Percentiles rank a stretch among this genome's conserved stretches.
phyloP scores from a whole-genome alignment of 2,329 filamentous ascomycete genomes.

The Beauveria australis region DNA sequence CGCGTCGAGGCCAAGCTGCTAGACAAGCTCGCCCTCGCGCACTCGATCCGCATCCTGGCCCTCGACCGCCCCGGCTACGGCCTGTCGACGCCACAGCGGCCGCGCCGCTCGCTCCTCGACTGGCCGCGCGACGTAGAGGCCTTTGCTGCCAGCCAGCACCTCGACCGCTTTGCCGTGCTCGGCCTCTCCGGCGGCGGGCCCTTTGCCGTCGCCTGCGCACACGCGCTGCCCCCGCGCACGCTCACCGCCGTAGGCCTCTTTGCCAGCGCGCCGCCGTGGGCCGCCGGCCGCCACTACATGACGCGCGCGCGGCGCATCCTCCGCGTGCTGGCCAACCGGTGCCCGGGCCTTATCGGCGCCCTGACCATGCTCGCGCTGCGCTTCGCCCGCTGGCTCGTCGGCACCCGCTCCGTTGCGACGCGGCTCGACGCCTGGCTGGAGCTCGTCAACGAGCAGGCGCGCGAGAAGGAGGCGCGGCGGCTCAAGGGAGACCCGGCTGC shows the following conservation, averaged over 20 bases:
- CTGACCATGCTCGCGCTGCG: constrained; percentile 16
- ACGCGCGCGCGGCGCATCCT: constrained; percentile 17
- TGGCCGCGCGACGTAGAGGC: constrained; percentile 26
- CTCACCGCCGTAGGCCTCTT: constrained; percentile 30
- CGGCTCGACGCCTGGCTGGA: constrained; percentile 20
- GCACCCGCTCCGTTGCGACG: constrained; percentile 12
- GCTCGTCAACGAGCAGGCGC: constrained; percentile 12
- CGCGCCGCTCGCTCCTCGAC: constrained; percentile 23
- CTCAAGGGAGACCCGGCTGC: neutral
- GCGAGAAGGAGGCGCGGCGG: constrained; percentile 10
- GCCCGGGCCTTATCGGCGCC: constrained; percentile 16
- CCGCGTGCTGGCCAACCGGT: constrained; percentile 16
- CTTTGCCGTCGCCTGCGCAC: constrained; percentile 27
- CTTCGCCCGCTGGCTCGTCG: constrained; percentile 15
- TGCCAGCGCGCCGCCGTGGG: constrained; percentile 27
- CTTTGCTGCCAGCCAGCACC: constrained; percentile 19
- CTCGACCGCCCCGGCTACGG: constrained; percentile 36
- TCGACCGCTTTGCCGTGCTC: constrained; percentile 24
- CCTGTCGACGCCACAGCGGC: constrained; percentile 26
- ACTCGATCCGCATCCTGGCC: constrained; percentile 26
- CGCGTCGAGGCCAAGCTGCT: constrained; percentile 27
- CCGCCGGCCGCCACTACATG: constrained; percentile 23
- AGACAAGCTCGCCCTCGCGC: constrained; percentile 19
- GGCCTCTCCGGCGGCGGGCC: constrained; percentile 29
- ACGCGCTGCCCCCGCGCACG: constrained; percentile 20